Conservation (phyloP, 768 basidiomycete species). For the Suillus clintonianus region DNA sequence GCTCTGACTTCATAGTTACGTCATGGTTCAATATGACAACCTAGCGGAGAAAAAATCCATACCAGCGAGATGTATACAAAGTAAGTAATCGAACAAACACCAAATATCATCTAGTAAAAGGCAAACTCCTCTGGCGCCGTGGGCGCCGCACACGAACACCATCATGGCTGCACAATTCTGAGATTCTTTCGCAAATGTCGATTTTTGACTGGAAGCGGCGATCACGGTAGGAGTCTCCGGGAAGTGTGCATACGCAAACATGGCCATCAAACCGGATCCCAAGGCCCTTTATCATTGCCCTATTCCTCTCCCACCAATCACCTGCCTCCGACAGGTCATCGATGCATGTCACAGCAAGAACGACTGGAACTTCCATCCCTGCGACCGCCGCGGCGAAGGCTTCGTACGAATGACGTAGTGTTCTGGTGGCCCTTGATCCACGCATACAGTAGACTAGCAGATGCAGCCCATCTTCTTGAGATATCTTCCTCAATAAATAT, state of each 20-base stretch:
- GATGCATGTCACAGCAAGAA: conserved; percentile 40
- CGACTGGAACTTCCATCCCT: conserved; percentile 33
- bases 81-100: not conserved
- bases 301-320: conserved; percentile 33
- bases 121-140: not conserved
- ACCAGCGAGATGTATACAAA: not conserved
- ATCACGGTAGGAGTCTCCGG: not conserved
- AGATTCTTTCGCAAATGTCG: not conserved
- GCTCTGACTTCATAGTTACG: not conserved
- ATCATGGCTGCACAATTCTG: not conserved
- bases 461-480: conserved; percentile 27
- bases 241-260: conserved; percentile 22
- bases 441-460: conserved; percentile 24
- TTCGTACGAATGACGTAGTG: conserved; percentile 18
- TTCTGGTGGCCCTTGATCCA: conserved; percentile 17
- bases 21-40: not conserved
- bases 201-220: not conserved
- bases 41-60: not conserved
- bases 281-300: conserved; percentile 12
- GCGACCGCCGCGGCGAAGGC: conserved; percentile 35
- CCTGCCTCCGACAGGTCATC: conserved; percentile 31
- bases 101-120: not conserved
- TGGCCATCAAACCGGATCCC: conserved; percentile 29
- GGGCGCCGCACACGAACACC: not conserved
- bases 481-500: conserved; percentile 30